phyloP scores from a whole-genome alignment of 208 protist species.

The Herpetomonas muscarum region DNA sequence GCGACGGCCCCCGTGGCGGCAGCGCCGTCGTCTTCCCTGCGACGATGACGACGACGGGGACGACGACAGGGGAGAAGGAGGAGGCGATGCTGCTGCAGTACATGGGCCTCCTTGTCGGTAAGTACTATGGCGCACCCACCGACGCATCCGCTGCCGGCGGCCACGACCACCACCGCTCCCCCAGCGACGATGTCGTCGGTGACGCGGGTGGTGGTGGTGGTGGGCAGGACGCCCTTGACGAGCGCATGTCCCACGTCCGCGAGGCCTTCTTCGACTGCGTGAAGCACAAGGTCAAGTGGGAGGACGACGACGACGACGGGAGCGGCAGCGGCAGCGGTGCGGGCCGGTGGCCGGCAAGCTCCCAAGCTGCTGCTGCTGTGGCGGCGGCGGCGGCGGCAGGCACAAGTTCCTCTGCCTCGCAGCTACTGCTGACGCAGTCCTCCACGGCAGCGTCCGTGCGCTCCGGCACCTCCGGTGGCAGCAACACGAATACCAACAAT shows the following conservation, averaged over 20 bases:
- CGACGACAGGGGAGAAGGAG: neutral
- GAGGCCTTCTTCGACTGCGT: neutral
- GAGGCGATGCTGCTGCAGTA: neutral
- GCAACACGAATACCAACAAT: neutral
- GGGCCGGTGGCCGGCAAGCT: too few species aligned
- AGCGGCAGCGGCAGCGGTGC: neutral
- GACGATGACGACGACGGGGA: neutral
- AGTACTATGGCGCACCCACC: neutral
- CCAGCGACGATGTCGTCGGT: neutral
- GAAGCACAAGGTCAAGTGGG: neutral
- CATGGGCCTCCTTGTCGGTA: neutral
- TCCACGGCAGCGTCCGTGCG: too few species aligned
- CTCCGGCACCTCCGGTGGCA: neutral
- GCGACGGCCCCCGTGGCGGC: too few species aligned
- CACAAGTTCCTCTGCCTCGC: too few species aligned
- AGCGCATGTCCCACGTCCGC: neutral
- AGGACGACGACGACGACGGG: neutral
- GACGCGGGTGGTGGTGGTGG: too few species aligned
- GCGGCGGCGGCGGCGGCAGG: too few species aligned
- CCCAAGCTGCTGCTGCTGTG: too few species aligned
- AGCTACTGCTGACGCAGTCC: too few species aligned
- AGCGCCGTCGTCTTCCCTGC: too few species aligned
- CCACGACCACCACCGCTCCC: neutral
- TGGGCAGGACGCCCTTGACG: neutral
- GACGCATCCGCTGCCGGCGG: neutral